phyloP scores from a whole-genome alignment of 2,329 filamentous ascomycete genomes.

The Pezicula radicicola region DNA sequence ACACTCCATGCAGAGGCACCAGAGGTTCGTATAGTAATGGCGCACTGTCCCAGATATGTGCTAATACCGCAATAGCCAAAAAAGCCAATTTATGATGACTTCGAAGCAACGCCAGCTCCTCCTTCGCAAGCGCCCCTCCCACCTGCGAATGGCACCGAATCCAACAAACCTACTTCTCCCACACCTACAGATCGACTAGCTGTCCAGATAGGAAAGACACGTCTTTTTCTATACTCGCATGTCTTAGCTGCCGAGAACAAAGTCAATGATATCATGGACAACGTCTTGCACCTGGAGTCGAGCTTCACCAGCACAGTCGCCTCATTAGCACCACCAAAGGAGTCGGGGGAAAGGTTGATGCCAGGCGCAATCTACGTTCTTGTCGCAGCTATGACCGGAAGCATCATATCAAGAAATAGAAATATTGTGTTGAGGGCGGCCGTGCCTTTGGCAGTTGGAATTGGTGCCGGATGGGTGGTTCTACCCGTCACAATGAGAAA shows the following conservation, averaged over 20 bases:
- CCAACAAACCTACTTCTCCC: slow-evolving; percentile 43
- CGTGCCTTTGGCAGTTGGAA: slow-evolving; percentile 74
- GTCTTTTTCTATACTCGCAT: slow-evolving; percentile 76
- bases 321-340: slow-evolving; percentile 79
- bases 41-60: slow-evolving; percentile 14
- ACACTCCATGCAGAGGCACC: slow-evolving; percentile 45
- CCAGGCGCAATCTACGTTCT: slow-evolving; percentile 90
- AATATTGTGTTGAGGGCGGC: slow-evolving; percentile 77
- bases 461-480: slow-evolving; percentile 79
- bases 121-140: slow-evolving; percentile 21
- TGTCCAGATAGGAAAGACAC: slow-evolving; percentile 73
- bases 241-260: slow-evolving; percentile 73
- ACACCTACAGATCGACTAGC: slow-evolving; percentile 90
- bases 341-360: slow-evolving; percentile 84
- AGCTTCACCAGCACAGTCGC: slow-evolving; percentile 88
- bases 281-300: slow-evolving; percentile 80
- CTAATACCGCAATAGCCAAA: slow-evolving; percentile 34
- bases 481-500: slow-evolving; percentile 90
- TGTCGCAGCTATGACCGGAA: slow-evolving; percentile 91
- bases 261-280: slow-evolving; percentile 79
- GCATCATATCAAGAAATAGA: slow-evolving; percentile 84
- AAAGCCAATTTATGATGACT: slow-evolving; percentile 81
- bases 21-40: slow-evolving; percentile 8
- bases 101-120: slow-evolving; percentile 39
- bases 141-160: slow-evolving; percentile 13